Conservation (phyloP, 345 rosid species). For the Laguncularia racemosa region DNA sequence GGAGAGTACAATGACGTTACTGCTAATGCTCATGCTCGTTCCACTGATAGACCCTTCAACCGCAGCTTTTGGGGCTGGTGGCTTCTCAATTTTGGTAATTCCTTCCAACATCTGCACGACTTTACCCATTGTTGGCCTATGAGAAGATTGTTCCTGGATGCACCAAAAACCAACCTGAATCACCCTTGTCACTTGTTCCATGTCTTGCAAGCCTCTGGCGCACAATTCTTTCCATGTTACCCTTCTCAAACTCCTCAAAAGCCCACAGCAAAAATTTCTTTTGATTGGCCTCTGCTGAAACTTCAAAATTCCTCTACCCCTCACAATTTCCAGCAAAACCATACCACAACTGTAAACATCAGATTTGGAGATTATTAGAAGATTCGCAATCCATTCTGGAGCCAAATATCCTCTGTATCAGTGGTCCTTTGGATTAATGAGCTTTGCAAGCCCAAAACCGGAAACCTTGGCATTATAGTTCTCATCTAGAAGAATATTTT, state of each 20-base stretch:
- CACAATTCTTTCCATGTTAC: conserved; percentile 20
- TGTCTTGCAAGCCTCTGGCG: conserved; percentile 32
- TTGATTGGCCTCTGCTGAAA: conserved; percentile 12
- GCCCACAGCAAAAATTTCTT: conserved; percentile 37
- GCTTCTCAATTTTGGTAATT: conserved; percentile 23
- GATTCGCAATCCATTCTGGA: conserved; percentile 45
- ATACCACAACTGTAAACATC: conserved; percentile 55
- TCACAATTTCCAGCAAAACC: conserved; percentile 41
- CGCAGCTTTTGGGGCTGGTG: conserved; percentile 29
- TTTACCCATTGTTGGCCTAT: conserved; percentile 44
- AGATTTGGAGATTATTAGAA: conserved; percentile 37
- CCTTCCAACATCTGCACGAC: conserved; percentile 56
- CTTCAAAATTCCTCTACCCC: conserved; percentile 45
- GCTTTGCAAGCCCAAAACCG: conserved; percentile 44
- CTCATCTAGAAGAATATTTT: conserved; percentile 41
- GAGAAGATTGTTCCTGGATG: conserved; percentile 39
- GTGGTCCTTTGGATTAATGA: conserved; percentile 29
- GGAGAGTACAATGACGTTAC: conserved; percentile 22
- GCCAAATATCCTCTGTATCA: conserved; percentile 38
- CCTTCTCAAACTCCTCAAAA: conserved; percentile 30
- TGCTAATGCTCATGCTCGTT: conserved; percentile 24
- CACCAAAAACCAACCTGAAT: conserved; percentile 48
- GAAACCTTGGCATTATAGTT: conserved; percentile 35
- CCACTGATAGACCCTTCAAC: conserved; percentile 16
- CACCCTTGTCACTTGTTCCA: conserved; percentile 35